A percentile compares a stretch with the other conserved stretches of the same genome.
phyloP scores from a whole-genome alignment of 192 early-diverging fungal genomes.

The Coemansia nantahalensis region DNA sequence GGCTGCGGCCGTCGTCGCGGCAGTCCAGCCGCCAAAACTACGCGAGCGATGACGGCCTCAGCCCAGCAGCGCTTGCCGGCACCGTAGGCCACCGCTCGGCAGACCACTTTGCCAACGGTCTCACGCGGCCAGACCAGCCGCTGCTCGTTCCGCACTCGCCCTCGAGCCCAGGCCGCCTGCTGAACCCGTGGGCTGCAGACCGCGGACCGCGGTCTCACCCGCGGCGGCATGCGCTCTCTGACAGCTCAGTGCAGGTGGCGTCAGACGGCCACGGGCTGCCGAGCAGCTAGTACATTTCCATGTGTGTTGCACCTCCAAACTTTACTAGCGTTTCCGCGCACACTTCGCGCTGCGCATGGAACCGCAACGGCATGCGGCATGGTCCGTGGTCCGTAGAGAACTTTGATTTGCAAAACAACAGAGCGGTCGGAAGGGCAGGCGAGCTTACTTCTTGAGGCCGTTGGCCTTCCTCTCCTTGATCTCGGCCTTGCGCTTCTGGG shows the following conservation, averaged over 20 bases:
- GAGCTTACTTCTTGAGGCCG: conserved; percentile 51
- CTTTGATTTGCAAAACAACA: conserved; percentile 6
- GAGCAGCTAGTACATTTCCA: conserved; percentile 1
- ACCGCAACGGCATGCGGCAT: no score
- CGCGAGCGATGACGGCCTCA: conserved; percentile 26
- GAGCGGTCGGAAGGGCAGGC: background rate
- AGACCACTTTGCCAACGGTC: background rate
- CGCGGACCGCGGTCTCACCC: conserved; percentile 6
- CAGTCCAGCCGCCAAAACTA: conserved; percentile 34
- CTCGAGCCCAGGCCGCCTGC: conserved; percentile 34
- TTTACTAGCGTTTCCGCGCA: no score
- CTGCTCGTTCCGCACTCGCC: conserved; percentile 28
- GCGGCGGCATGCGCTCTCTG: conserved; percentile 41
- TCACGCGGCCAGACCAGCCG: background rate
- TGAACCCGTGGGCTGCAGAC: conserved; percentile 41
- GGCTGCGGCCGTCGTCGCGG: conserved; percentile 47
- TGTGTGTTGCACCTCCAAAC: no score
- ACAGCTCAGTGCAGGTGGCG: conserved; percentile 15
- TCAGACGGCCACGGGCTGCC: background rate
- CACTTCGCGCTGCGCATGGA: no score
- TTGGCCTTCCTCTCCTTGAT: conserved; percentile 49
- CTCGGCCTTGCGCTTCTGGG: conserved; percentile 36
- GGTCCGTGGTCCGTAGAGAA: background rate
- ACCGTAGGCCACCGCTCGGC: conserved; percentile 4
- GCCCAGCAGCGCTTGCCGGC: conserved; percentile 14